Conservation (phyloP, 2,329 filamentous ascomycete species). For the Talaromyces funiculosus region DNA sequence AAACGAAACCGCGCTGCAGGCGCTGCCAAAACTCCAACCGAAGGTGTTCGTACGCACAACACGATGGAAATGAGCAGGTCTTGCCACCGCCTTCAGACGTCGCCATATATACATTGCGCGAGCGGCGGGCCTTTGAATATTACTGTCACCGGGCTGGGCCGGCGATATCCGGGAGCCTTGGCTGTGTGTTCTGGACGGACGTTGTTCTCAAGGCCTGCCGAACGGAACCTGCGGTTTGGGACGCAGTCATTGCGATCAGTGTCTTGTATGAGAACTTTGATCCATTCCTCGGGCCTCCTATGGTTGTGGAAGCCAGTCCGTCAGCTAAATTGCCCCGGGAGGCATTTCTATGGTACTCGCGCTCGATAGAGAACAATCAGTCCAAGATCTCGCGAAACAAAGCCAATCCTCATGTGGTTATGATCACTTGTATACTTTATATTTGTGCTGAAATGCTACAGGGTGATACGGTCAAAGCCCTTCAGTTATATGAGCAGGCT, state of each 20-base stretch:
- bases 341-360: background rate
- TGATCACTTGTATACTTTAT: background rate
- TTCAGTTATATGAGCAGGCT: background rate
- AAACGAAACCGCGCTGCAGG: background rate
- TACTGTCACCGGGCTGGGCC: background rate
- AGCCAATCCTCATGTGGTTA: background rate
- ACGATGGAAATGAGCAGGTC: too few species aligned
- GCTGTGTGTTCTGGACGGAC: background rate
- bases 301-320: too few species aligned
- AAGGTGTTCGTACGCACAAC: background rate
- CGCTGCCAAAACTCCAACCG: background rate
- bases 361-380: background rate
- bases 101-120: background rate
- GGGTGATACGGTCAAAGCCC: background rate
- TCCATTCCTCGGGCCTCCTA: too few species aligned
- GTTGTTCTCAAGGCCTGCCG: background rate
- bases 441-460: background rate
- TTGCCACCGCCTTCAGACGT: too few species aligned
- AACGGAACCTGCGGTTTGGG: background rate
- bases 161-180: background rate
- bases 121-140: background rate
- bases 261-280: background rate
- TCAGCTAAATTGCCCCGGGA: background rate
- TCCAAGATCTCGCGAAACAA: background rate
- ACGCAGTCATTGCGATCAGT: background rate